Evolutionary conservation across 352 stramenopile species (phyloP).

Genomic region (Globisporangium cederbergense): DNA sequence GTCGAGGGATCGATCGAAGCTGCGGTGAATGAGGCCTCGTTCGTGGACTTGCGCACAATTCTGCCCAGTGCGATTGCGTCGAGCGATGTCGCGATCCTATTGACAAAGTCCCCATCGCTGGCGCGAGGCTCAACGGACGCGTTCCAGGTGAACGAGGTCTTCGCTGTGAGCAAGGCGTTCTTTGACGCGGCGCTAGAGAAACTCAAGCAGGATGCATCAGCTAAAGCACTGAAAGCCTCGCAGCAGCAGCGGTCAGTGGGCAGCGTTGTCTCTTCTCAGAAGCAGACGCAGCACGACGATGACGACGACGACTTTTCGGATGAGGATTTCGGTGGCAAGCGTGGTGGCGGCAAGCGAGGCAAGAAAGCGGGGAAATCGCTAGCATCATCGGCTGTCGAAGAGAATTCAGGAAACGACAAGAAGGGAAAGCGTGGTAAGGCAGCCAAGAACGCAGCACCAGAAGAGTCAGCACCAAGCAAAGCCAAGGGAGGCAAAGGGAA

Average conservation of each 20-base stretch:
- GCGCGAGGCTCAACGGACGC: conserved; percentile 31
- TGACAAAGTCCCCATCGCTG: conserved; percentile 42
- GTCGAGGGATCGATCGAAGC: conserved; percentile 72
- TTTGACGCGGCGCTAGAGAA: conserved; percentile 39
- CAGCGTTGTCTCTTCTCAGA: background rate
- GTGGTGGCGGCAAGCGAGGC: conserved; percentile 26
- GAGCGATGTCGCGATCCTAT: conserved; percentile 41
- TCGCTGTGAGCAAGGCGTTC: conserved; percentile 61
- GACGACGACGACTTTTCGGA: conserved; percentile 33
- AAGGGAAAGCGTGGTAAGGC: conserved; percentile 42
- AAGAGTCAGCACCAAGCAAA: conserved; percentile 20
- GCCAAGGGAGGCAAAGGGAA: conserved; percentile 49
- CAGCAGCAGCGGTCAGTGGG: conserved; percentile 24
- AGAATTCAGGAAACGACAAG: conserved; percentile 17
- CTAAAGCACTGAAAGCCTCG: conserved; percentile 37
- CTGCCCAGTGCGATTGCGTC: conserved; percentile 55
- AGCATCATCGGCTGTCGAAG: conserved; percentile 15
- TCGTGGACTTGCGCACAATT: conserved; percentile 56
- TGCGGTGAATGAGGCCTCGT: conserved; percentile 57
- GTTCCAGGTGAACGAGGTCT: conserved; percentile 51
- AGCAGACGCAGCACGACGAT: conserved; percentile 24
- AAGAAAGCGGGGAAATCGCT: conserved; percentile 29
- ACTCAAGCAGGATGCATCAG: conserved; percentile 45
- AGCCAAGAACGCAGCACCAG: conserved; percentile 24
- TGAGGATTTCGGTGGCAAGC: conserved; percentile 33